Evolutionary conservation across 2,329 filamentous ascomycete genomes (phyloP).

Genomic region (Colletotrichum limetticola): DNA sequence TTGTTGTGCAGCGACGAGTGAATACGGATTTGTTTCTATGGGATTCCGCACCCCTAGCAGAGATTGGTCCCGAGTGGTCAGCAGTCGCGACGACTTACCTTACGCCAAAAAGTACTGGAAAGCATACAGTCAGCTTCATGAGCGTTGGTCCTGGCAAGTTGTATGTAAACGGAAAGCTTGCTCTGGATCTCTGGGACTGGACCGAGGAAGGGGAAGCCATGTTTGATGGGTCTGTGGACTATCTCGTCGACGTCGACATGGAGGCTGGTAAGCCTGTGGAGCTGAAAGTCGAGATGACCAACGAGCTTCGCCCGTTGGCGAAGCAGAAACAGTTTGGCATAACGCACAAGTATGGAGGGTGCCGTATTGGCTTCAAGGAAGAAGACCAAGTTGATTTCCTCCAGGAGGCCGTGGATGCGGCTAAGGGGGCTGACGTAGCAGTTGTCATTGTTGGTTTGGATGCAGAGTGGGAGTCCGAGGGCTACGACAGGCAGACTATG

Average conservation of each 20-base stretch:
- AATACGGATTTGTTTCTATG: slow-evolving; percentile 77
- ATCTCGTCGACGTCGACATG: slow-evolving; percentile 69
- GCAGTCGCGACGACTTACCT: slow-evolving; percentile 70
- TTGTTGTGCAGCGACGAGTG: slow-evolving; percentile 66
- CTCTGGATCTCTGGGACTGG: slow-evolving; percentile 76
- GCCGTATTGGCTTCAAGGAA: slow-evolving; percentile 77
- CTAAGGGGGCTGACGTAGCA: slow-evolving; percentile 72
- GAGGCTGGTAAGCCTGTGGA: slow-evolving; percentile 69
- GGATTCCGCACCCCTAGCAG: slow-evolving; percentile 72
- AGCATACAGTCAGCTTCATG: slow-evolving; percentile 75
- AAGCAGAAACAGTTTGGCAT: slow-evolving; percentile 68
- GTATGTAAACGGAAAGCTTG: slow-evolving; percentile 67
- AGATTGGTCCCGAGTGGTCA: slow-evolving; percentile 72
- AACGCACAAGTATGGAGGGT: slow-evolving; percentile 76
- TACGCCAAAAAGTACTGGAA: slow-evolving; percentile 67
- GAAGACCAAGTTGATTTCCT: slow-evolving; percentile 70
- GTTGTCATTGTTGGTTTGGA: slow-evolving; percentile 77
- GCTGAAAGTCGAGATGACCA: slow-evolving; percentile 73
- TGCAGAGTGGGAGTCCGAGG: slow-evolving; percentile 81
- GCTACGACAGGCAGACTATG: slow-evolving; percentile 78
- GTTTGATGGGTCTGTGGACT: slow-evolving; percentile 75
- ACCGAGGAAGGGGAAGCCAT: slow-evolving; percentile 76
- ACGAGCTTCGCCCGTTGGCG: slow-evolving; percentile 69
- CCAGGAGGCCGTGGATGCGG: slow-evolving; percentile 72
- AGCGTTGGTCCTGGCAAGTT: slow-evolving; percentile 73